phyloP scores from a whole-genome alignment of 2,329 filamentous ascomycete genomes.

The Pseudogymnoascus sp. region DNA sequence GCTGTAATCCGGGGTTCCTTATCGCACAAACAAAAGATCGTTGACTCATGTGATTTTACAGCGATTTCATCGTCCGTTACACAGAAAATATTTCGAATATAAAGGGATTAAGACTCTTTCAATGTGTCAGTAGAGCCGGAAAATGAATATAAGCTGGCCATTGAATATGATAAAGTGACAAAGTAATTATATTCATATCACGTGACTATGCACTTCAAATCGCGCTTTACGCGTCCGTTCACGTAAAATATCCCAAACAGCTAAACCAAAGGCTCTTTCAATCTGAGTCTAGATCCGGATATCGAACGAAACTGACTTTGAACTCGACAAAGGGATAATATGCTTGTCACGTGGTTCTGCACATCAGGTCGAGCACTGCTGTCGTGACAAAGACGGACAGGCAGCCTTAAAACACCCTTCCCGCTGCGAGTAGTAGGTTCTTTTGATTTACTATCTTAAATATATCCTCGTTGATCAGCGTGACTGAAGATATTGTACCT shows the following conservation, averaged over 20 bases:
- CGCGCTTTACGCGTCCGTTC: background rate
- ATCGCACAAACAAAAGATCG: background rate
- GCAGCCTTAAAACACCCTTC: background rate
- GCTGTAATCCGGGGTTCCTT: conserved; percentile 2
- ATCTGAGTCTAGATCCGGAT: background rate
- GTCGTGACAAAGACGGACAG: conserved; percentile 2
- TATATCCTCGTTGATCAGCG: background rate
- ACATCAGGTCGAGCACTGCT: background rate
- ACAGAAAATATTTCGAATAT: background rate
- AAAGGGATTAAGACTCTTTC: background rate
- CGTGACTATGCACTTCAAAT: background rate
- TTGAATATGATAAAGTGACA: background rate
- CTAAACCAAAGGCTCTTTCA: background rate
- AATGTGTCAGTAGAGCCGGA: background rate
- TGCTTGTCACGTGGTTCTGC: background rate
- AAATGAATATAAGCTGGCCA: background rate
- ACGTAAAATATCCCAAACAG: background rate
- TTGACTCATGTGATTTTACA: background rate
- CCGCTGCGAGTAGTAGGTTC: background rate
- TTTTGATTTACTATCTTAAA: background rate
- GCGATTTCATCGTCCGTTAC: background rate
- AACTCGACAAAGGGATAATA: background rate
- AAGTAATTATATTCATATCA: background rate
- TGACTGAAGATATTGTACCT: background rate
- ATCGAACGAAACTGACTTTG: background rate